A percentile compares a stretch with the other conserved stretches of the same genome.
These are phyloP conservation scores for Raphanus sativus DNA, from an alignment of 345 rosid genomes.

Conservation along the genomic window DNA sequence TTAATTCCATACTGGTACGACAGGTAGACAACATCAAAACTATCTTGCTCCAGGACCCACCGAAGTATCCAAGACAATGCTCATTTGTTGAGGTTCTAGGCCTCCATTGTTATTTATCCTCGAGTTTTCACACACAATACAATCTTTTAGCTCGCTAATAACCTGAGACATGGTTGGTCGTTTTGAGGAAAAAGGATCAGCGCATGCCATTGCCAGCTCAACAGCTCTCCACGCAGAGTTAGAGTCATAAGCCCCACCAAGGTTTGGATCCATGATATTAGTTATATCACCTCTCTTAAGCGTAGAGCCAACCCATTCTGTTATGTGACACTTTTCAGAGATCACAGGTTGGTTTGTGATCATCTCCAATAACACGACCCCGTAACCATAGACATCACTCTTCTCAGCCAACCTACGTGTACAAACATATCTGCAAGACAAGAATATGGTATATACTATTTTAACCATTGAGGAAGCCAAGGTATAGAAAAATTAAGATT, in stretches of 20 bases:
- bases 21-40: neutral
- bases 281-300: neutral
- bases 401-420: conserved; percentile 5
- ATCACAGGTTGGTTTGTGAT: conserved; percentile 34
- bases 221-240: conserved; percentile 30
- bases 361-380: conserved; percentile 31
- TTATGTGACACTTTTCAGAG: neutral
- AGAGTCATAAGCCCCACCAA: neutral
- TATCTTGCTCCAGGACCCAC: conserved; percentile 17
- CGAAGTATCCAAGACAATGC: neutral
- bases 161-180: conserved; percentile 7
- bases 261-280: conserved; percentile 24
- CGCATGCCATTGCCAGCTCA: conserved; percentile 29
- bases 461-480: too few relatives aligned
- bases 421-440: conserved; percentile 1
- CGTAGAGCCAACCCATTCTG: conserved; percentile 17
- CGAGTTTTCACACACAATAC: conserved; percentile 17
- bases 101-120: neutral
- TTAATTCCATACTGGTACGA: neutral
- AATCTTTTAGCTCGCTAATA: conserved; percentile 10
- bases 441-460: neutral
- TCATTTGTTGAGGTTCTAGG: neutral
- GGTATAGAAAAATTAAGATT: neutral
- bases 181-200: neutral
- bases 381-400: conserved; percentile 31